A percentile compares a stretch with the other conserved stretches of the same genome.
These are phyloP conservation scores for Trametes villosa DNA, from an alignment of 768 basidiomycete species.

Conservation along the genomic window DNA sequence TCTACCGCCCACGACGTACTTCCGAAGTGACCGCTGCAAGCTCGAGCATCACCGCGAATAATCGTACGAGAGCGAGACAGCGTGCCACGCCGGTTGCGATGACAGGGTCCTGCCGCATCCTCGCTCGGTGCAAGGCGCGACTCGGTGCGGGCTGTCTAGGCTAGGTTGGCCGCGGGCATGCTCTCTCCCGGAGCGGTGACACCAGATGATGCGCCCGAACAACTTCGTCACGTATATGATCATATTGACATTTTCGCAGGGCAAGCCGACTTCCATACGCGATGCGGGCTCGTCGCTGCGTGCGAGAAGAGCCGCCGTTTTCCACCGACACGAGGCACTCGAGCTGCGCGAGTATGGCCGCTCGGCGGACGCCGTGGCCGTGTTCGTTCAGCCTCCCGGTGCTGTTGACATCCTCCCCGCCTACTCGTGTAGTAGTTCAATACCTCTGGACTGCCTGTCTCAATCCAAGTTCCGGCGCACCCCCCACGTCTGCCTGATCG, in stretches of 20 bases:
- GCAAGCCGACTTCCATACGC: not conserved
- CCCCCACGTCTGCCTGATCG: no score
- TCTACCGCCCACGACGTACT: no score
- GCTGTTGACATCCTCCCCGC: not conserved
- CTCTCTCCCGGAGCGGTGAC: conserved; percentile 8
- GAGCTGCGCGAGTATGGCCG: not conserved
- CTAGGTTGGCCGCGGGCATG: conserved; percentile 7
- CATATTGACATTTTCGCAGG: not conserved
- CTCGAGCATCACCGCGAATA: no score
- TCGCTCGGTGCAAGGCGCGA: not conserved
- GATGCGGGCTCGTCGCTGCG: not conserved
- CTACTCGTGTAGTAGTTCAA: not conserved
- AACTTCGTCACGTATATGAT: conserved; percentile 15
- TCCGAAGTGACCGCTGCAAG: no score
- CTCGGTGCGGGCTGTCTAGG: no score
- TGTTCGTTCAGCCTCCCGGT: not conserved
- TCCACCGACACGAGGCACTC: not conserved
- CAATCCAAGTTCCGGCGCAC: no score
- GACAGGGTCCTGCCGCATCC: not conserved
- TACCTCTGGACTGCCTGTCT: not conserved
- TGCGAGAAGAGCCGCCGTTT: no score
- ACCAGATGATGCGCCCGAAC: conserved; percentile 4
- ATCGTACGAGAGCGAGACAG: not conserved
- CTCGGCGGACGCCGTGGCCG: not conserved
- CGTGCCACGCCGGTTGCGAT: no score